A percentile compares a stretch with the other conserved stretches of the same genome.
Conservation (phyloP, 768 basidiomycete genomes). For the Lyophyllum atratum region DNA sequence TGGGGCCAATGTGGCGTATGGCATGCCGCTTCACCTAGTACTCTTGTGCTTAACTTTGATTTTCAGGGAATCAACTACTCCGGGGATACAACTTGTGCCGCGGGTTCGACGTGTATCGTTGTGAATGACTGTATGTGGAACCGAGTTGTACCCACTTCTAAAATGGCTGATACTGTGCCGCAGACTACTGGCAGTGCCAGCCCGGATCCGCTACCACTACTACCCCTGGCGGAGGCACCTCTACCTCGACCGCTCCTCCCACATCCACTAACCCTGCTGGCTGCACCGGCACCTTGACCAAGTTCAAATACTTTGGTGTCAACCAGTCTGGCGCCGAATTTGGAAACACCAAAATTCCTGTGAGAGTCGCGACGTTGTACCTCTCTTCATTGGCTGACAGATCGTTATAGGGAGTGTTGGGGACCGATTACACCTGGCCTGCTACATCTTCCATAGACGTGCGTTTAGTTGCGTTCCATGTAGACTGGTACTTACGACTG, state of each 20-base stretch:
- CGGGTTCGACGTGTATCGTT: slow-evolving; percentile 41
- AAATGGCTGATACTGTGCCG: neutral
- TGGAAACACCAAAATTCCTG: slow-evolving; percentile 49
- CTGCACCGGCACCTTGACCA: slow-evolving; percentile 45
- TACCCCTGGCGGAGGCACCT: slow-evolving; percentile 19
- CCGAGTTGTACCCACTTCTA: neutral
- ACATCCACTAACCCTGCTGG: slow-evolving; percentile 25
- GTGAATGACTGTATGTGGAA: slow-evolving; percentile 42
- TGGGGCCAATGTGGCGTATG: slow-evolving; percentile 57
- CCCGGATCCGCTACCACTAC: slow-evolving; percentile 24
- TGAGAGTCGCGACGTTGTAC: slow-evolving; percentile 22
- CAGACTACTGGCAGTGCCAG: slow-evolving; percentile 53
- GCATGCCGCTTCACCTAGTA: slow-evolving; percentile 9
- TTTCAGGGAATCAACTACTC: slow-evolving; percentile 40
- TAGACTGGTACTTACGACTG: neutral
- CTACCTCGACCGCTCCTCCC: slow-evolving; percentile 30
- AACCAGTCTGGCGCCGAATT: slow-evolving; percentile 68
- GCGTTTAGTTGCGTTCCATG: neutral
- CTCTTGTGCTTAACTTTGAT: neutral
- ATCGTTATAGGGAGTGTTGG: slow-evolving; percentile 33
- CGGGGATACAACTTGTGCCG: slow-evolving; percentile 47
- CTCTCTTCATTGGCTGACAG: neutral
- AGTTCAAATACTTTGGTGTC: slow-evolving; percentile 66
- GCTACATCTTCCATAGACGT: slow-evolving; percentile 40
- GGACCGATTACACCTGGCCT: slow-evolving; percentile 54